Base-by-base conservation (phyloP, 768 basidiomycete species). In the Cubamyces sp. region DNA sequence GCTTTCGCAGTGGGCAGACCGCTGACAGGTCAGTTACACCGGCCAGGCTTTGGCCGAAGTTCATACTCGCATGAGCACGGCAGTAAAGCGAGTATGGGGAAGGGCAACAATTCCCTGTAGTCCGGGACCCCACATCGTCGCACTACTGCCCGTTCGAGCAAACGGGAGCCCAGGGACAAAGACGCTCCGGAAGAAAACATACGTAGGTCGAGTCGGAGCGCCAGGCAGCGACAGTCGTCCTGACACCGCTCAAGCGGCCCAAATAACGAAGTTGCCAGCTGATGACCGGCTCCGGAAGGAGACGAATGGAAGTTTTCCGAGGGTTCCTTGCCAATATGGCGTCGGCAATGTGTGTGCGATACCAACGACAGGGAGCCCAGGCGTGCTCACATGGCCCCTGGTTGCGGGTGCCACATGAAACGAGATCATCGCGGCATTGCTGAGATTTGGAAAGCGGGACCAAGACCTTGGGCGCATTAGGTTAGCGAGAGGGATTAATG, bases 221-320 rank as follows among this genome's bases (percentile, higher is more conserved):
- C 41, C 48, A 30, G n/a, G 5, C 55, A 28, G 25, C 11, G 45
- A 50, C 39, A n/a, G 57, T 58, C 48, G 57, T 45, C 57, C 57
- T 59, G 57, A 30, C 49, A 37, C 21, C n/a, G 49, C 42, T 50
- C 19, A 34, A 34, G 34, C 34, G 34, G 9, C 34, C 4, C 34
- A 23, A 37, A n/a, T 18, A 5, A 47, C 34, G 7, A 49, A n/a
- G 40, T 50, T 19, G 52, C 43, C 46, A 49, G 48, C n/a, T n/a
- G n/a, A 26, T 43, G 5, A 5, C 37, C 41, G 57, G 57, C 41
- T 11, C 48, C 57, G 48, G 48, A 34, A 37, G 11, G 48, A 25
- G 49, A 25, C 9, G 50, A 25, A 62, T 52, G 61, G 55, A 62
- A 62, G 55, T 52, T 62, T 62, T 56, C 45, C 5, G 34, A 34